Base-by-base conservation (phyloP, 2,329 filamentous ascomycete genomes). In the Exophiala lecanii-corni region DNA sequence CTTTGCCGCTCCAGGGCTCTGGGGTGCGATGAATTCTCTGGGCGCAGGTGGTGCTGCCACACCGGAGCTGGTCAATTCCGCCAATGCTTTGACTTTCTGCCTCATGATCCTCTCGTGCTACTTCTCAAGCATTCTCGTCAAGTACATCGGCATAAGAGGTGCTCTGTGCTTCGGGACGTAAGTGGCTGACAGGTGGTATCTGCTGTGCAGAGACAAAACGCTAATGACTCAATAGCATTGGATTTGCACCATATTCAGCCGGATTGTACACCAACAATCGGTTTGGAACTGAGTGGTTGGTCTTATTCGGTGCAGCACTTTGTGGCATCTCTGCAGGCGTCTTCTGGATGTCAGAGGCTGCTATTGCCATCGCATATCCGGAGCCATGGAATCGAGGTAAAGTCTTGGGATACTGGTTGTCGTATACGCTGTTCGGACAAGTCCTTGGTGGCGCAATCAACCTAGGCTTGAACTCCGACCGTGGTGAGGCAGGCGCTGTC, bases 301-400 rank as follows among this genome's bases (percentile, higher is more conserved):
- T 81, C 0, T 69, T 86, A 1, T 62, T 87, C 6, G 84, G 82
- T 0, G 81, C 81, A 1, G 81, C 81, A 0, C 66, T 83, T 0
- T 87, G 83, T 50, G 83, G 83, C 13, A 71, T 86, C 21, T 81
- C 78, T 0, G 83, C 84, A 0, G 84, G 84, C 0, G 69, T 87
- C 0, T 87, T 87, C 62, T 88, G 84, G 84, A 81, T 81, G 70
- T 78, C 82, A 0, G 84, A 88, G 62, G 81, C 81, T 1, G 82
- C 84, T 0, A 84, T 88, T 43, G 82, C 82, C 0, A 75, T 87
- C 15, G 73, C 78, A 0, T 88, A 88, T 51, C 82, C 83, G 0
- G 83, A 87, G 54, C 81, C 82, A 0, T 78, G 76, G 57, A 84
- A 84, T 36, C 74, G 76, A 40, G 81, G 80, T 0, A 73, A 73